Evolutionary conservation across 2,329 filamentous ascomycete species (phyloP).

Genomic region (Bisporella sp.): DNA sequence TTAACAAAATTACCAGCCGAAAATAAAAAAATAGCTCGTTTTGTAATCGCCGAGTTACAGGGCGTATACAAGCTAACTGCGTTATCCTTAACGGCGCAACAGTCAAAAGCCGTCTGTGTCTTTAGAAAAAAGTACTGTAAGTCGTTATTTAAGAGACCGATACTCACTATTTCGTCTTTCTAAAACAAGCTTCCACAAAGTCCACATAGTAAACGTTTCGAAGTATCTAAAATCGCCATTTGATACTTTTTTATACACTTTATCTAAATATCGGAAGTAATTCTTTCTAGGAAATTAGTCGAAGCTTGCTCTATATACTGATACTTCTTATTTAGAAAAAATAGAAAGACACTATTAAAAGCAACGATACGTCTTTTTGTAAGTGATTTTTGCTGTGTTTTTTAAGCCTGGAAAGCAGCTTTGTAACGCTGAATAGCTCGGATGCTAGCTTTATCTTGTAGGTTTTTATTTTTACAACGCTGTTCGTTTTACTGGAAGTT

Average conservation of each 20-base stretch:
- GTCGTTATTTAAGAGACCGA: conserved; percentile 1
- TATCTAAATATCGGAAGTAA: conserved; percentile 6
- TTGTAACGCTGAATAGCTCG: conserved; percentile 3
- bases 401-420: conserved; percentile 2
- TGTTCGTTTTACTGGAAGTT: neutral
- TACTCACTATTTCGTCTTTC: conserved; percentile 2
- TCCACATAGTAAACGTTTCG: conserved; percentile 5
- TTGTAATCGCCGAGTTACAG: conserved; percentile 7
- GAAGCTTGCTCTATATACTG: conserved; percentile 11
- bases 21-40: conserved; percentile 4
- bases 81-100: conserved; percentile 6
- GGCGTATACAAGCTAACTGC: conserved; percentile 3
- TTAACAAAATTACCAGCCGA: conserved; percentile 8
- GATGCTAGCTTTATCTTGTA: conserved; percentile 3
- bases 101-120: conserved; percentile 5
- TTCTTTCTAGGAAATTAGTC: conserved; percentile 4
- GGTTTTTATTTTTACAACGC: neutral
- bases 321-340: conserved; percentile 10
- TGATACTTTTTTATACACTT: conserved; percentile 6
- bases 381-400: conserved; percentile 5
- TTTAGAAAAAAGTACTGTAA: conserved; percentile 4
- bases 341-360: conserved; percentile 9
- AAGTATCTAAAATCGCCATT: conserved; percentile 6
- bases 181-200: conserved; percentile 3
- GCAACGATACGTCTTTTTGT: conserved; percentile 8